Conservation (phyloP, 2,329 filamentous ascomycete genomes). For the Sphaerulina musiva region DNA sequence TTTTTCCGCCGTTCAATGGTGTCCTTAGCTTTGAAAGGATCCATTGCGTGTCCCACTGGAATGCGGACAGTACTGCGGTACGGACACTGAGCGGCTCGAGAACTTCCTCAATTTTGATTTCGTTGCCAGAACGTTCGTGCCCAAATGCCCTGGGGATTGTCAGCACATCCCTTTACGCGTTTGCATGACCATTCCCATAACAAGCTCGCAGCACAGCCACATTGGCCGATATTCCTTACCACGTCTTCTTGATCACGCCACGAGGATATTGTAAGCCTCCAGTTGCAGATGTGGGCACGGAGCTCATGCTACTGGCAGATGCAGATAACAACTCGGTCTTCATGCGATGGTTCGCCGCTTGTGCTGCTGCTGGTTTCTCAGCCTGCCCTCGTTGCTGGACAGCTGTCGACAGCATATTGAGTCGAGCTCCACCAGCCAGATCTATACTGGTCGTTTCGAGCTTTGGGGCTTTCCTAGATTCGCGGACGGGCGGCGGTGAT, state of each 20-base stretch:
- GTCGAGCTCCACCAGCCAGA: slow-evolving; percentile 21
- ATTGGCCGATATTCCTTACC: slow-evolving; percentile 34
- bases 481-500: slow-evolving; percentile 31
- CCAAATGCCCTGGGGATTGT: slow-evolving; percentile 43
- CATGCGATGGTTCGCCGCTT: slow-evolving; percentile 20
- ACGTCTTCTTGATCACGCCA: slow-evolving; percentile 76
- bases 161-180: background rate
- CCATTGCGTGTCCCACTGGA: slow-evolving; percentile 79
- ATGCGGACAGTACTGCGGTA: slow-evolving; percentile 78
- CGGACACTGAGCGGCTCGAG: slow-evolving; percentile 65
- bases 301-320: background rate
- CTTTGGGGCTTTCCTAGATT: slow-evolving; percentile 25
- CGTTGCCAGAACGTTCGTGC: slow-evolving; percentile 55
- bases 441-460: slow-evolving; percentile 19
- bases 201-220: too few relatives aligned
- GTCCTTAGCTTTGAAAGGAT: slow-evolving; percentile 56
- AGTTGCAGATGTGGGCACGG: background rate
- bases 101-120: slow-evolving; percentile 84
- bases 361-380: slow-evolving; percentile 22
- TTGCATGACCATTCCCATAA: too few relatives aligned
- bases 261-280: slow-evolving; percentile 42
- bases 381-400: slow-evolving; percentile 20
- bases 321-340: background rate
- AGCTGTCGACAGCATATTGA: slow-evolving; percentile 24
- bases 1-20: slow-evolving; percentile 50